Evolutionary conservation across 1,284 basidiomycete species (phyloP).

Genomic region (Leccinum ponderosum): DNA sequence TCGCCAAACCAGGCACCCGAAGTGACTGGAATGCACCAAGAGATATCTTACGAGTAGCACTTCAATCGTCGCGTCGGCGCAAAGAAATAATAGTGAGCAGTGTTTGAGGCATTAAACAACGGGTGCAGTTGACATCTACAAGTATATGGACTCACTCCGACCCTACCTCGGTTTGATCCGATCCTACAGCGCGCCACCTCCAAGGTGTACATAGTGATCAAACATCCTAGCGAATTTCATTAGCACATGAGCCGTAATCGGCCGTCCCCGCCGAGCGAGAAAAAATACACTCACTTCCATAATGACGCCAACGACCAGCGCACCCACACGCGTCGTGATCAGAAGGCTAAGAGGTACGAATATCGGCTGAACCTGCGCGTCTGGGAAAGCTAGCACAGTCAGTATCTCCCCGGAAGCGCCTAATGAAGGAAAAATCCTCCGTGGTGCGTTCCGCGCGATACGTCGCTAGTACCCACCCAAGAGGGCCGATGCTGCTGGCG

Average conservation of each 20-base stretch:
- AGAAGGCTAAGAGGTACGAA: conserved; percentile 81
- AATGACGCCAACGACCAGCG: conserved; percentile 73
- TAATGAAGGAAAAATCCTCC: conserved; percentile 66
- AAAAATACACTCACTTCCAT: conserved; percentile 60
- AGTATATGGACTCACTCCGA: neutral
- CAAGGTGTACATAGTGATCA: conserved; percentile 71
- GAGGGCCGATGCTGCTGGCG: conserved; percentile 47
- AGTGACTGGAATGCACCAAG: no score
- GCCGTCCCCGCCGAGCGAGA: neutral
- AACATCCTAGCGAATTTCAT: conserved; percentile 36
- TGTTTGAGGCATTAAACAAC: neutral
- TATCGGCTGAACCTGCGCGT: conserved; percentile 73
- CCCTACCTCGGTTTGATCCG: conserved; percentile 2
- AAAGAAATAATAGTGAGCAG: neutral
- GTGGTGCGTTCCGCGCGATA: conserved; percentile 34
- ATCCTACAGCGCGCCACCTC: conserved; percentile 66
- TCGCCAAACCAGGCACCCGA: no score
- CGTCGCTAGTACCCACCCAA: conserved; percentile 25
- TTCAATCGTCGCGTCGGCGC: no score
- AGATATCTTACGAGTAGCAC: no score
- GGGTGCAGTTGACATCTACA: neutral
- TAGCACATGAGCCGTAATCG: neutral
- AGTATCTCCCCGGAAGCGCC: conserved; percentile 87
- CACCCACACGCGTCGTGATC: conserved; percentile 77
- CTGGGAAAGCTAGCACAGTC: conserved; percentile 81